Conservation (phyloP, 2,329 filamentous ascomycete genomes). For the Amesomyces nigricolor region DNA sequence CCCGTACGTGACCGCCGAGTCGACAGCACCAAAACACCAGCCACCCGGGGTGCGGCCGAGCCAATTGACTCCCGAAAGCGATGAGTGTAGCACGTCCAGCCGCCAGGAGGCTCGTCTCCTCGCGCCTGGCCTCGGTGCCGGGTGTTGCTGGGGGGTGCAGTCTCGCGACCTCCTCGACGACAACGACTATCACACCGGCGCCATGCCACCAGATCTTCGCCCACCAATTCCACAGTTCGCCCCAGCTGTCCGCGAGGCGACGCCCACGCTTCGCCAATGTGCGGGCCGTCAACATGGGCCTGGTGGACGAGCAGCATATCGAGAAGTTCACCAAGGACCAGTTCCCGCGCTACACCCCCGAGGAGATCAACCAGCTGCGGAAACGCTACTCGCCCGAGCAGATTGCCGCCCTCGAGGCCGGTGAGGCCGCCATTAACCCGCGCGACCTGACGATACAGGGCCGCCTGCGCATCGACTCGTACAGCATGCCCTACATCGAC, state of each 20-base stretch:
- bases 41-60: constrained; percentile 6
- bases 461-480: constrained; percentile 64
- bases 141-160: constrained; percentile 15
- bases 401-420: constrained; percentile 73
- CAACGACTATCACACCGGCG: constrained; percentile 20
- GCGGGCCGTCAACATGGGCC: constrained; percentile 46
- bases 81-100: constrained; percentile 52
- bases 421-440: constrained; percentile 68
- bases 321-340: constrained; percentile 41
- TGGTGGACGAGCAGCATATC: constrained; percentile 41
- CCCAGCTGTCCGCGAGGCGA: constrained; percentile 41
- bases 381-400: constrained; percentile 75
- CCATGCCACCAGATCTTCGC: constrained; percentile 30
- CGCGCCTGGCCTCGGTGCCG: constrained; percentile 39
- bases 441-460: constrained; percentile 71
- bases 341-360: constrained; percentile 60
- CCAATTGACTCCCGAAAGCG: constrained; percentile 23
- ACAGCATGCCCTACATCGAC: constrained; percentile 70
- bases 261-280: constrained; percentile 49
- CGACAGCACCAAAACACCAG: constrained; percentile 7
- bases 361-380: constrained; percentile 57
- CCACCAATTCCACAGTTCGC: constrained; percentile 46
- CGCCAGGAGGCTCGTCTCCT: constrained; percentile 48
- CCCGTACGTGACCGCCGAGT: constrained; percentile 2
- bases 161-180: constrained; percentile 18